Evolutionary conservation across 2,329 filamentous ascomycete genomes (phyloP).

Genomic region (Furcasterigmium furcatum): DNA sequence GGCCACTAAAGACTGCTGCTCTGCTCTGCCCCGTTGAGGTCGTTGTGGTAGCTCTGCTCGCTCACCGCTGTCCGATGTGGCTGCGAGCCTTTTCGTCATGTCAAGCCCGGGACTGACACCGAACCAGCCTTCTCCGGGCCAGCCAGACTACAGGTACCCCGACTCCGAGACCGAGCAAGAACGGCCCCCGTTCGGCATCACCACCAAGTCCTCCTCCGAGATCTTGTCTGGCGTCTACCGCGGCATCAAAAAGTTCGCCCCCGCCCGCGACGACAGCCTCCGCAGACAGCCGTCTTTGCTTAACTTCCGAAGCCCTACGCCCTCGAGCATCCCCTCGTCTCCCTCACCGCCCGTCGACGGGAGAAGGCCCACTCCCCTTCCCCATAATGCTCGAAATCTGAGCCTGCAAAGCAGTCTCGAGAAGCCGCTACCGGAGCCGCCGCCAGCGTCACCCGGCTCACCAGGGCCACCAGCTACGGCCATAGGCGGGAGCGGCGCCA

Average conservation of each 20-base stretch:
- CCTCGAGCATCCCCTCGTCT: constrained; percentile 16
- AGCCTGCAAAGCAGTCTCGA: constrained; percentile 55
- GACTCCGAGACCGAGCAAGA: constrained; percentile 42
- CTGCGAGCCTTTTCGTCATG: constrained; percentile 3
- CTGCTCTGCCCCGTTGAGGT: background rate
- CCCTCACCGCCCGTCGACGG: constrained; percentile 20
- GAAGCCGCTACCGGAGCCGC: constrained; percentile 54
- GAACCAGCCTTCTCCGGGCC: constrained; percentile 16
- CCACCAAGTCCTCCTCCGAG: constrained; percentile 39
- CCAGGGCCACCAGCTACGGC: constrained; percentile 25
- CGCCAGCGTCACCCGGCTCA: constrained; percentile 20
- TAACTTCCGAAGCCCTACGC: constrained; percentile 28
- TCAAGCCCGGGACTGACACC: constrained; percentile 27
- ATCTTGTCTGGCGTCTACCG: constrained; percentile 49
- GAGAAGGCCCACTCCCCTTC: constrained; percentile 1
- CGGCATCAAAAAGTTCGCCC: constrained; percentile 45
- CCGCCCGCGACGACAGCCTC: constrained; percentile 39
- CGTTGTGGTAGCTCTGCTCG: background rate
- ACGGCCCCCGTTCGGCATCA: constrained; percentile 12
- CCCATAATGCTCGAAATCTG: constrained; percentile 50
- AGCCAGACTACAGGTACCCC: constrained; percentile 33
- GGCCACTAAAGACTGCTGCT: background rate
- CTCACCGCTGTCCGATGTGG: background rate
- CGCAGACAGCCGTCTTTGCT: constrained; percentile 40
- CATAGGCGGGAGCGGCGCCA: constrained; percentile 27